Conservation (phyloP, 2,329 filamentous ascomycete species). For the Scytalidium lignicola region DNA sequence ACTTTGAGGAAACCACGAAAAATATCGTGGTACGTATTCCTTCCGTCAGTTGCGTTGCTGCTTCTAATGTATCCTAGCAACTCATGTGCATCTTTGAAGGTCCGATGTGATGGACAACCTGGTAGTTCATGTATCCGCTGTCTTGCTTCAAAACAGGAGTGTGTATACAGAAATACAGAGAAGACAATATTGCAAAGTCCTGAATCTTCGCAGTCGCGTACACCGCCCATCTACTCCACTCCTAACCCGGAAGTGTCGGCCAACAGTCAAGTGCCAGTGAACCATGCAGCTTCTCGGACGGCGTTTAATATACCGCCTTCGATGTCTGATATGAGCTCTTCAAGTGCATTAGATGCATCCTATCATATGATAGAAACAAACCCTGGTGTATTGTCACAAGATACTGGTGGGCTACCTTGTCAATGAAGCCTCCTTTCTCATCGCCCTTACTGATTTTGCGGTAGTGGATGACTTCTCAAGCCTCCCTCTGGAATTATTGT, state of each 20-base stretch:
- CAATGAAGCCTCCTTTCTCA: not conserved
- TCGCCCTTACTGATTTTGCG: slow-evolving; percentile 1
- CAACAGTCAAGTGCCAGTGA: slow-evolving; percentile 1
- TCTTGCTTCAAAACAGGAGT: slow-evolving; percentile 4
- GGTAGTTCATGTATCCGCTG: slow-evolving; percentile 6
- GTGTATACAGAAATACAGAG: slow-evolving; percentile 6
- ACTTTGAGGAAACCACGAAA: slow-evolving; percentile 10
- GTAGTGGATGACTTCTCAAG: slow-evolving; percentile 6
- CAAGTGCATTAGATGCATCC: not conserved
- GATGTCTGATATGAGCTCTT: not conserved
- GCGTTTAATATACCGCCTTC: not conserved
- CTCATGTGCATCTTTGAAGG: slow-evolving; percentile 9
- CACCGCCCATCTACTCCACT: not conserved
- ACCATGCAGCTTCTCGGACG: not conserved
- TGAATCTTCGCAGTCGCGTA: not conserved
- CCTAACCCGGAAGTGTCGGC: not conserved
- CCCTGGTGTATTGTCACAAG: not conserved
- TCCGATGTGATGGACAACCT: slow-evolving; percentile 11
- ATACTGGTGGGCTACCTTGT: not conserved
- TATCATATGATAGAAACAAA: not conserved
- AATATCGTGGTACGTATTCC: slow-evolving; percentile 9
- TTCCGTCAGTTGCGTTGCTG: not conserved
- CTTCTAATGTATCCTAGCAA: slow-evolving; percentile 4
- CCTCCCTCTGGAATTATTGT: slow-evolving; percentile 8
- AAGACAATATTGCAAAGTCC: not conserved